These are phyloP conservation scores for Mycena vulgaris DNA, from an alignment of 768 basidiomycete genomes.

Conservation along the genomic window DNA sequence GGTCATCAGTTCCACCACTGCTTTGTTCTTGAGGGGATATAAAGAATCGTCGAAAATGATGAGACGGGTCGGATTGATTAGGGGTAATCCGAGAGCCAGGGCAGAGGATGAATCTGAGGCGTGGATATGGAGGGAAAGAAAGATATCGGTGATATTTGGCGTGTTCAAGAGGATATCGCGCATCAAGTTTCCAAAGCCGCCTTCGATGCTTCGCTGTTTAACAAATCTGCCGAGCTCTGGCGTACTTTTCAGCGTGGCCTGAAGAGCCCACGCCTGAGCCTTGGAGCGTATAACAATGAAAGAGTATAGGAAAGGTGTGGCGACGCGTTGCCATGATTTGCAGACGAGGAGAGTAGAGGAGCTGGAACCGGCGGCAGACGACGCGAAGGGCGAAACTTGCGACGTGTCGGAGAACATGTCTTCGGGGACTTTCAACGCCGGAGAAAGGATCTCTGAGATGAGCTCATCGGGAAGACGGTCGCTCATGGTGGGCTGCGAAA, in stretches of 20 bases:
- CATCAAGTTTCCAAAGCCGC: neutral
- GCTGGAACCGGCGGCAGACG: neutral
- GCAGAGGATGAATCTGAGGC: neutral
- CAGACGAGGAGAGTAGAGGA: constrained; percentile 6
- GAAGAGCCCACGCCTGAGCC: neutral
- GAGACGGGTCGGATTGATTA: neutral
- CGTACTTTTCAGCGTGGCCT: neutral
- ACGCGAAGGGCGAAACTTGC: neutral
- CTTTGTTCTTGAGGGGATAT: neutral
- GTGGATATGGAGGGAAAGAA: neutral
- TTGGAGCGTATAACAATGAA: neutral
- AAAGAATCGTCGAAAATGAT: neutral
- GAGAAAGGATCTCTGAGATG: constrained; percentile 13
- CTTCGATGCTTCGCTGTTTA: neutral
- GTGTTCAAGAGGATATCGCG: neutral
- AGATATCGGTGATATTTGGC: neutral
- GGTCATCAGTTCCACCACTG: neutral
- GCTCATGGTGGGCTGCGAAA: too few relatives aligned
- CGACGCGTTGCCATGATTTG: neutral
- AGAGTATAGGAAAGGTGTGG: neutral
- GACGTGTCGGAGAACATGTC: neutral
- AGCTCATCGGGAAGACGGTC: constrained; percentile 10
- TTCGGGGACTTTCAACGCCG: neutral
- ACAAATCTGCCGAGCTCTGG: neutral
- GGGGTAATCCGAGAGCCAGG: neutral